Evolutionary conservation across 257 asterid genomes (phyloP).

Genomic region (Fraxinus pennsylvanica): DNA sequence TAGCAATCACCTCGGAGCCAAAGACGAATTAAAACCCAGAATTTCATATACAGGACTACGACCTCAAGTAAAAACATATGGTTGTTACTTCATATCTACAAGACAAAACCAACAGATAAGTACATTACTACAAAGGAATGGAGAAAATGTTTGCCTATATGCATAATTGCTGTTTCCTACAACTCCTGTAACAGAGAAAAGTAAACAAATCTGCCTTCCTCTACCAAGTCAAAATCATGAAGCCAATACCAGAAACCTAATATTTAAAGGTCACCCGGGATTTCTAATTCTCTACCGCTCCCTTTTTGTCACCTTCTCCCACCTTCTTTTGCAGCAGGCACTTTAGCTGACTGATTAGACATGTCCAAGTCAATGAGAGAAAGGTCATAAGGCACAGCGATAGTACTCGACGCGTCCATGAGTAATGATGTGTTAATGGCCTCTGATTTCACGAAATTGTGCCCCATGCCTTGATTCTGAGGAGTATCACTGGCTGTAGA

Average conservation of each 20-base stretch:
- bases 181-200: not conserved
- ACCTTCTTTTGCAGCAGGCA: conserved; percentile 49
- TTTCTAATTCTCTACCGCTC: conserved; percentile 5
- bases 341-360: conserved; percentile 57
- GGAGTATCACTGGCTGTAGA: conserved; percentile 49
- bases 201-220: not conserved
- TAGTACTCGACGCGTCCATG: conserved; percentile 47
- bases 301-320: conserved; percentile 46
- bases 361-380: conserved; percentile 78
- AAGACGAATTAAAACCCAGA: not conserved
- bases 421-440: conserved; percentile 62
- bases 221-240: not conserved
- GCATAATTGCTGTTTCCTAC: not conserved
- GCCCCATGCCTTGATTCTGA: conserved; percentile 31
- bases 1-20: too few species aligned
- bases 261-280: not conserved
- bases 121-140: not conserved
- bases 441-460: conserved; percentile 49
- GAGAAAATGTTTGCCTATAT: not conserved
- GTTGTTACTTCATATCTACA: not conserved
- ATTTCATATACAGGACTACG: not conserved
- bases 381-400: conserved; percentile 58
- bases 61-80: not conserved
- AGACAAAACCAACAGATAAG: not conserved
- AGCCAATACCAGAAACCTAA: not conserved